A percentile compares a stretch with the other conserved stretches of the same genome.
Conservation (phyloP, 2,329 filamentous ascomycete genomes). For the Trichoderma simmonsii region DNA sequence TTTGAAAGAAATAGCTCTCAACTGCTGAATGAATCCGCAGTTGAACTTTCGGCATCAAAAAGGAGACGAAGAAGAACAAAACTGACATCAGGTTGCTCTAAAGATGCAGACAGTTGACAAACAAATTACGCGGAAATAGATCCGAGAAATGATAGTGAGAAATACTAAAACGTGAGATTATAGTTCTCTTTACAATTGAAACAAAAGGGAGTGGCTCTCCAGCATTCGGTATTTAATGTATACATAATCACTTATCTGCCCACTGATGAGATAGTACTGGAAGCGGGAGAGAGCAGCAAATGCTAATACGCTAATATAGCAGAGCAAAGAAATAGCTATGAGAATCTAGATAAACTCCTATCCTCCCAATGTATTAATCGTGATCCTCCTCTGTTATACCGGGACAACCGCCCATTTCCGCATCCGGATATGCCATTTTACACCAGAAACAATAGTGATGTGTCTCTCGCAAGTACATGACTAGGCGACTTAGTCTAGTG, state of each 20-base stretch:
- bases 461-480: conserved; percentile 66
- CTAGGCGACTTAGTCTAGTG: conserved; percentile 64
- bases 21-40: too few species aligned
- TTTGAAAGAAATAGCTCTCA: too few species aligned
- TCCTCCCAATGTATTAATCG: conserved; percentile 35
- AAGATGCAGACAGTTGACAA: fast-evolving
- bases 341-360: neutral
- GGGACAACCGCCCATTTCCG: conserved; percentile 80
- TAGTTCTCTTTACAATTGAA: too few species aligned
- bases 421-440: conserved; percentile 75
- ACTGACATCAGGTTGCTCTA: neutral
- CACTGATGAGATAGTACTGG: neutral
- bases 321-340: neutral
- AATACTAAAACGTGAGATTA: neutral
- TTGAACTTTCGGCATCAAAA: neutral
- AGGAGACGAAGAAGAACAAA: neutral
- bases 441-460: conserved; percentile 95
- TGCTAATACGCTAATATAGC: neutral
- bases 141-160: too few species aligned
- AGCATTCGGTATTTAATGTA: neutral
- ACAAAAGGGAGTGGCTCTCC: too few species aligned
- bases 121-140: fast-evolving
- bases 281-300: neutral
- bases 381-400: conserved; percentile 83
- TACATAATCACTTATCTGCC: neutral